Base-by-base conservation (phyloP, 2,329 filamentous ascomycete species). In the Metarhizium guizhouense region DNA sequence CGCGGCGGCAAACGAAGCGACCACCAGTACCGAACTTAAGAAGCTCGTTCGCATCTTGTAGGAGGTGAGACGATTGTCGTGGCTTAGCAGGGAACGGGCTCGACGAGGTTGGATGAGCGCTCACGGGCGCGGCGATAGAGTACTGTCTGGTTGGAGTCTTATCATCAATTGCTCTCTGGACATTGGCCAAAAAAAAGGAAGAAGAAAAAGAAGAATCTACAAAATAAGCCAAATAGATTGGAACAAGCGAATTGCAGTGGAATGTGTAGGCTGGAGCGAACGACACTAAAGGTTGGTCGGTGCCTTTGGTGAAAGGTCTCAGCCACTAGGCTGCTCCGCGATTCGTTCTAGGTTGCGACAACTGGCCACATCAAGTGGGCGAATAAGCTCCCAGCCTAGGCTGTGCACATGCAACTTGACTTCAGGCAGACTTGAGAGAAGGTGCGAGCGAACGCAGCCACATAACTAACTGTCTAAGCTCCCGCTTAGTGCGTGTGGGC, bases 11-110 rank as follows among this genome's bases (percentile, higher is more conserved):
- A 64, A 60, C 30, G 70, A 67, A 52, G 68, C 68, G 42, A 74
- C 63, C 50, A 75, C 61, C 30, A 72, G 61, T 48, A 75, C 61
- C 38, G 75, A 53, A 16, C 66, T 59, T 10, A 63, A 59, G 20
- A 62, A 51, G 47, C 54, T 57, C 52, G 67, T 57, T 43, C 63
- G 68, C 68, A 71, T 70, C 16, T 49, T 56, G 40, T 48, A 34
- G 38, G 47, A 30, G 13, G 10, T n/a, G 6, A 34, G 32, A 32
- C n/a, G 10, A 20, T n/a, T 13, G 29, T 53, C 42, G 30, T 8
- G 10, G 45, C 20, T 34, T 18, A 3, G 40, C 13, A 29, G 53
- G 45, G 47, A 30, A 29, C 11, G 36, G 16, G 25, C 5, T 54
- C n/a, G 32, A 13, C 10, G 36, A 42, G 2, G 49, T 42, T 20